These are phyloP conservation scores for Aspergillus pseudoviridinutans DNA, from an alignment of 2,329 filamentous ascomycete species.

Conservation along the genomic window DNA sequence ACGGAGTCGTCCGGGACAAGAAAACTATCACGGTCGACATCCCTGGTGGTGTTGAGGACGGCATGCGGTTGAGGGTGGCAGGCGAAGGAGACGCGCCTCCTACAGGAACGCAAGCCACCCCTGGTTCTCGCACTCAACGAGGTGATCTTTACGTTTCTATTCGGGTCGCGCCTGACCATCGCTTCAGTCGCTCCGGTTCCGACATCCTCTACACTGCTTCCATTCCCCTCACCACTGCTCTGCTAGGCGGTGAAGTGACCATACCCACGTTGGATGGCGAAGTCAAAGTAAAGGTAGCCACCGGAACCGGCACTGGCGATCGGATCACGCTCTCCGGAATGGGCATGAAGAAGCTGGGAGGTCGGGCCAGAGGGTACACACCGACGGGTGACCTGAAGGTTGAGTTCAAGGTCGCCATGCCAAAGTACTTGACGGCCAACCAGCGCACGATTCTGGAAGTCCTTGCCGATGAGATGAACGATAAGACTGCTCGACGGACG, in stretches of 20 bases:
- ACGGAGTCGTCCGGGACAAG: constrained; percentile 77
- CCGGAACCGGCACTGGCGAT: constrained; percentile 89
- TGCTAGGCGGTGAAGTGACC: constrained; percentile 84
- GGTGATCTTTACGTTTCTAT: constrained; percentile 93
- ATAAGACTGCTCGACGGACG: constrained; percentile 84
- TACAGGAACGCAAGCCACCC: constrained; percentile 65
- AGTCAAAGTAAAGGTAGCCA: constrained; percentile 85
- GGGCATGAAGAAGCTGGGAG: constrained; percentile 85
- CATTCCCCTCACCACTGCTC: constrained; percentile 86
- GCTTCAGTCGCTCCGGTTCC: constrained; percentile 81
- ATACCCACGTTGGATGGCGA: constrained; percentile 88
- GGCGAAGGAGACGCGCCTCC: constrained; percentile 83
- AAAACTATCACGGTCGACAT: constrained; percentile 88
- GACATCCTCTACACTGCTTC: constrained; percentile 90
- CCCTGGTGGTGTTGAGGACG: constrained; percentile 91
- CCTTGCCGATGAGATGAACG: constrained; percentile 91
- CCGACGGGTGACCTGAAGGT: constrained; percentile 79
- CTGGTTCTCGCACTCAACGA: constrained; percentile 61
- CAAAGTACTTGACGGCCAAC: constrained; percentile 86
- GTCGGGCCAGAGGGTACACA: constrained; percentile 51
- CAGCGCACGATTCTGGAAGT: constrained; percentile 92
- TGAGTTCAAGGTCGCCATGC: constrained; percentile 93
- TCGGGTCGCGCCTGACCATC: constrained; percentile 79
- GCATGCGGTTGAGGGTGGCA: constrained; percentile 82
- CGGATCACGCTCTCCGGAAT: constrained; percentile 82